These are phyloP conservation scores for Ophiosphaerella narmari DNA, from an alignment of 2,329 filamentous ascomycete genomes.

Conservation along the genomic window DNA sequence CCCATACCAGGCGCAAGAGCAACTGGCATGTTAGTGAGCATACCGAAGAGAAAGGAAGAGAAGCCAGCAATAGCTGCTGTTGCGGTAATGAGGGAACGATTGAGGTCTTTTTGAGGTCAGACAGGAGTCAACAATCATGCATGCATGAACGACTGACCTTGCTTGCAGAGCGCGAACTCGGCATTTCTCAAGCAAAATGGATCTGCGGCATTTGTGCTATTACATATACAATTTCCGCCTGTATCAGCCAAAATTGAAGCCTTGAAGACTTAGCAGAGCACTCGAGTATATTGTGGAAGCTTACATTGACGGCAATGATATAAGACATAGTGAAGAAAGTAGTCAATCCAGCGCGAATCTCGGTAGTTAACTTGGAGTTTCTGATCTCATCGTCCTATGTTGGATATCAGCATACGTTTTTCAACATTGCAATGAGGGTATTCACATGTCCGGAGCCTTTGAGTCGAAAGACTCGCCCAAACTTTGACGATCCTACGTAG, in stretches of 20 bases:
- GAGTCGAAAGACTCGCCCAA: conserved; percentile 66
- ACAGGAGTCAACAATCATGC: neutral
- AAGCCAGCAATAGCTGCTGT: conserved; percentile 82
- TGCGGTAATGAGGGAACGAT: conserved; percentile 79
- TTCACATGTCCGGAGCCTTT: conserved; percentile 83
- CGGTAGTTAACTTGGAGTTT: conserved; percentile 79
- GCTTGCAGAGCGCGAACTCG: conserved; percentile 65
- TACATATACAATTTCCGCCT: conserved; percentile 77
- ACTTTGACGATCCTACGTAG: conserved; percentile 38
- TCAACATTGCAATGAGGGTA: conserved; percentile 19
- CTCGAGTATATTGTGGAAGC: neutral
- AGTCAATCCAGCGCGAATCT: conserved; percentile 79
- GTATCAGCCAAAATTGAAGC: conserved; percentile 55
- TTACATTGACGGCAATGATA: conserved; percentile 39
- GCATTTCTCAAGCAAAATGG: conserved; percentile 60
- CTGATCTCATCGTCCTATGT: conserved; percentile 69
- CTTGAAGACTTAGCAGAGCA: conserved; percentile 13
- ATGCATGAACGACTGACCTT: conserved; percentile 25
- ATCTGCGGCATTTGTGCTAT: conserved; percentile 37
- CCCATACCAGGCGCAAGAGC: conserved; percentile 48
- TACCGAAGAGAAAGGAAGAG: conserved; percentile 77
- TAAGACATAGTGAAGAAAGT: conserved; percentile 61
- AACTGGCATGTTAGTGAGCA: conserved; percentile 73
- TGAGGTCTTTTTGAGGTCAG: conserved; percentile 53
- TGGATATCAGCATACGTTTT: conserved; percentile 13